Percentiles rank a stretch among this genome's conserved stretches.
phyloP scores from a whole-genome alignment of 2,329 filamentous ascomycete genomes.

The Aureobasidium sp. region DNA sequence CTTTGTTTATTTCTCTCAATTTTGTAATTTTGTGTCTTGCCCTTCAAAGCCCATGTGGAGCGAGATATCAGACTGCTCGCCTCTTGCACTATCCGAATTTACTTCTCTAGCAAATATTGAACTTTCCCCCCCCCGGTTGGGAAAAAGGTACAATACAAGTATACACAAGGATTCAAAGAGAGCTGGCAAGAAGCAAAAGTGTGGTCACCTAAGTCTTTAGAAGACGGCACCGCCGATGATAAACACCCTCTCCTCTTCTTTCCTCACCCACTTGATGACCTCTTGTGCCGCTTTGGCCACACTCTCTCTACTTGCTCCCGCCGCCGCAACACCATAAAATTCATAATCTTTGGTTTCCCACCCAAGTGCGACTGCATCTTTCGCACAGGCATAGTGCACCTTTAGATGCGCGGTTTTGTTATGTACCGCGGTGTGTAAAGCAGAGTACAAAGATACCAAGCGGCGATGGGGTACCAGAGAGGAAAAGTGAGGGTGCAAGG shows the following conservation, averaged over 20 bases:
- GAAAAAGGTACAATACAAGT: too few species aligned
- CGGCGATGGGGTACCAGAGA: conserved; percentile 32
- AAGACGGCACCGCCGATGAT: conserved; percentile 93
- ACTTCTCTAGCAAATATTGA: too few species aligned
- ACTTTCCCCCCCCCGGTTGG: too few species aligned
- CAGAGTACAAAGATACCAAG: conserved; percentile 76
- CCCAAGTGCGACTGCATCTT: conserved; percentile 71
- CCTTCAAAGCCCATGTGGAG: too few species aligned
- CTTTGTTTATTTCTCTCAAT: too few species aligned
- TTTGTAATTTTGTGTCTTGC: too few species aligned
- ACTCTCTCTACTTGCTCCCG: conserved; percentile 51
- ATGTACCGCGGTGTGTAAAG: conserved; percentile 78
- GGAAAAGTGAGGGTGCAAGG: conserved; percentile 62
- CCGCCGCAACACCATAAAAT: conserved; percentile 87
- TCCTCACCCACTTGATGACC: conserved; percentile 82
- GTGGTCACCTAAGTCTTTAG: conserved; percentile 18
- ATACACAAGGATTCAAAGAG: too few species aligned
- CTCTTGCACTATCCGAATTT: too few species aligned
- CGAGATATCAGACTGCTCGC: too few species aligned
- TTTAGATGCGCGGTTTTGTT: conserved; percentile 76
- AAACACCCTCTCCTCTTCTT: conserved; percentile 88
- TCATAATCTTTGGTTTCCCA: conserved; percentile 92
- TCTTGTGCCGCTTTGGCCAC: conserved; percentile 81
- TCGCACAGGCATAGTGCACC: conserved; percentile 69
- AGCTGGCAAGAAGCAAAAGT: too few species aligned